Conservation (phyloP, 192 early-diverging fungal genomes). For the Coemansia sp. region DNA sequence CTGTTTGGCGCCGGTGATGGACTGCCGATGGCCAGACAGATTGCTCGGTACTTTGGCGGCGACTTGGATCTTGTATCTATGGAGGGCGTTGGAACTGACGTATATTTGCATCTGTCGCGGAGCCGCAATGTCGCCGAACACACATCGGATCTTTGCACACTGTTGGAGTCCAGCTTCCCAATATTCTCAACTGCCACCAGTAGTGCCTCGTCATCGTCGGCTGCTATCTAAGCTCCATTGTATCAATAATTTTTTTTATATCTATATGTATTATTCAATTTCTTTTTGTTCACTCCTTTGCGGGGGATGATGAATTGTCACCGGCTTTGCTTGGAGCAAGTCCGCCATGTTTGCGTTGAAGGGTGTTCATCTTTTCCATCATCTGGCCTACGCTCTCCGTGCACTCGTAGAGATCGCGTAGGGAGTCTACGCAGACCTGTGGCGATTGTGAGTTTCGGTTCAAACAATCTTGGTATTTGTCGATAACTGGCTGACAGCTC, state of each 20-base stretch:
- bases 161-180: conserved; percentile 31
- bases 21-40: conserved; percentile 60
- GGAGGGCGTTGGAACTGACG: conserved; percentile 68
- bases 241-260: not conserved
- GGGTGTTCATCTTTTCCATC: conserved; percentile 51
- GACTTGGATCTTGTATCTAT: conserved; percentile 66
- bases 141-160: conserved; percentile 32
- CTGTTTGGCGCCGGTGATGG: conserved; percentile 44
- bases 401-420: conserved; percentile 57
- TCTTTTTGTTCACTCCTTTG: not conserved
- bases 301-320: not conserved
- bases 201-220: not conserved
- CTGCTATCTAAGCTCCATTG: not conserved
- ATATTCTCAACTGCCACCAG: not conserved
- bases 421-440: conserved; percentile 36
- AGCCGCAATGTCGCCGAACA: conserved; percentile 40
- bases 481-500: conserved; percentile 55
- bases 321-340: not conserved
- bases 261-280: conserved; percentile 1
- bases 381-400: conserved; percentile 52
- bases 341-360: conserved; percentile 31
- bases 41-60: conserved; percentile 69
- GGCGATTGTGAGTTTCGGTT: conserved; percentile 36
- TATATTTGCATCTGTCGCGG: conserved; percentile 59
- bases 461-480: conserved; percentile 47